Percentiles rank a stretch among this genome's conserved stretches.
Conservation (phyloP, 1,284 basidiomycete species). For the Microbotryum lychnidis-dioicae region DNA sequence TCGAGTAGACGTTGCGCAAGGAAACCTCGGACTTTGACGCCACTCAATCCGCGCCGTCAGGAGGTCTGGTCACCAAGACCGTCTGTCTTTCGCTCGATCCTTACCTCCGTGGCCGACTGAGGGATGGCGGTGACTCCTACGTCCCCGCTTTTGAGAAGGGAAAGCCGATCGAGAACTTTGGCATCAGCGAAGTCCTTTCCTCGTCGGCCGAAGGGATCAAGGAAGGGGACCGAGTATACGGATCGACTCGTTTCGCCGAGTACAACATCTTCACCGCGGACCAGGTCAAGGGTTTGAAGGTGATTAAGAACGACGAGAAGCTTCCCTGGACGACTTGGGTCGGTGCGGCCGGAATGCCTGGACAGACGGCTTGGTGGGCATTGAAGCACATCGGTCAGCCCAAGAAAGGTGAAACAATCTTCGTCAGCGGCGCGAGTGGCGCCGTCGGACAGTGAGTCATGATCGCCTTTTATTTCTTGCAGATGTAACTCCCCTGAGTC, state of each 20-base stretch:
- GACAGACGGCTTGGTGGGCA: slow-evolving; percentile 21
- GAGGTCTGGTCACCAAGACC: slow-evolving; percentile 50
- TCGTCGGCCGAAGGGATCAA: slow-evolving; percentile 14
- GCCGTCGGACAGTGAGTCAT: background rate
- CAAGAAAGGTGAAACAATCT: slow-evolving; percentile 63
- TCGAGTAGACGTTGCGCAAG: too few relatives aligned
- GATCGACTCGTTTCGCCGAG: slow-evolving; percentile 15
- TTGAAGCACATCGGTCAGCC: slow-evolving; percentile 48
- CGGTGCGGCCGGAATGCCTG: slow-evolving; percentile 38
- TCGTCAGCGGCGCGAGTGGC: slow-evolving; percentile 42
- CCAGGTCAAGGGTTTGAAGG: slow-evolving; percentile 2
- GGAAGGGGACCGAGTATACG: slow-evolving; percentile 22
- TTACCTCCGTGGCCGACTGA: background rate
- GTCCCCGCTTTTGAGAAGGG: slow-evolving; percentile 24
- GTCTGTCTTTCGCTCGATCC: slow-evolving; percentile 42
- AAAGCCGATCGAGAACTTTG: slow-evolving; percentile 27
- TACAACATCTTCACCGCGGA: slow-evolving; percentile 16
- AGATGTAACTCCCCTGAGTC: too few relatives aligned
- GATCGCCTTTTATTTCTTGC: too few relatives aligned
- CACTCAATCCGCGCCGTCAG: slow-evolving; percentile 43
- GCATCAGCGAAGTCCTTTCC: slow-evolving; percentile 27
- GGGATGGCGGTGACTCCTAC: background rate
- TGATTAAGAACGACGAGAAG: slow-evolving; percentile 28
- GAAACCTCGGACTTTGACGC: slow-evolving; percentile 44
- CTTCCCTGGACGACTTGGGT: slow-evolving; percentile 42